Base-by-base conservation (phyloP, 148 eudicot species). In the Rhododendron henanense region DNA sequence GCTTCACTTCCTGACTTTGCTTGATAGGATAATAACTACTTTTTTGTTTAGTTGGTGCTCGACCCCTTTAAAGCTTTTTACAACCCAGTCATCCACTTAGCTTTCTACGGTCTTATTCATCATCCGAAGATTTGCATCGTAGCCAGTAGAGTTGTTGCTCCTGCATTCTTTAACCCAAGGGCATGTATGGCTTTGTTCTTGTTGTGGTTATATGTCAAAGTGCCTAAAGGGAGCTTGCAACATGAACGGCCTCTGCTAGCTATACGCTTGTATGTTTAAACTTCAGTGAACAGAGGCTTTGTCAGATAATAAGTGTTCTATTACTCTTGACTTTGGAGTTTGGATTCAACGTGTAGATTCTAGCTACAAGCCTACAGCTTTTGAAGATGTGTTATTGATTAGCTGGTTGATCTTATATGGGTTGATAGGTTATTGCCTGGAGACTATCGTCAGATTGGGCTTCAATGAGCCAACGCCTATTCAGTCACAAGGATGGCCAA, bases 401-500 rank as follows among this genome's bases (percentile, higher is more conserved):
- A 39, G 79, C 73, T 88, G 6, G 78, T 82, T 82, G 21, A 35
- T 74, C 8, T n/a, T 61, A 75, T 87, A 83, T 89, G 37, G 31
- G 16, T 87, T 73, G 90, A 85, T 87, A 97, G 99, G 80, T 78
- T 94, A 90, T 88, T 95, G 94, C 87, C 94, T 95, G 83, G 95
- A 97, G 86, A 95, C 92, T 55, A 91, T 97, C 28, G 73, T 90
- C 23, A 94, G 92, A 89, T 88, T 95, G 90, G 99, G 99, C 57
- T 97, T 95, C 89, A 61, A 85, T 84, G 99, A 95, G 89, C 99
- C 99, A 73, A 95, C 99, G 37, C 93, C 99, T 67, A 97, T 97
- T 86, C 99, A 97, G 81, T 82, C 98, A 65, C 98, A 97, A 84
- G 99, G 99, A 44, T 97, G 99, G 99, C 99, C 99, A 33, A 97